Conservation (phyloP, 202 grass and related monocot genomes). For the Dendrocalamus latiflorus region DNA sequence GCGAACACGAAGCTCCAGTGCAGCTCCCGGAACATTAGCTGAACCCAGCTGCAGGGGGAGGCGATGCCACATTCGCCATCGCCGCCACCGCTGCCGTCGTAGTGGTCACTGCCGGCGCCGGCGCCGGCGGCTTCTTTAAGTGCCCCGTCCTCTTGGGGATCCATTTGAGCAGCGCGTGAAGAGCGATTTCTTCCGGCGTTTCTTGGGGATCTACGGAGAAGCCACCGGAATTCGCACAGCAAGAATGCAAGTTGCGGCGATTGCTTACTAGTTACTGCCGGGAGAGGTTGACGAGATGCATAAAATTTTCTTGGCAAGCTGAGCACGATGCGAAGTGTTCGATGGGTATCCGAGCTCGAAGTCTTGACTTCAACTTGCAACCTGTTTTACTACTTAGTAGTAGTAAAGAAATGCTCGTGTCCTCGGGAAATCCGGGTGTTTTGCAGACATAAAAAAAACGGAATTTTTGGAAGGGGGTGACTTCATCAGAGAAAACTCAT, state of each 20-base stretch:
- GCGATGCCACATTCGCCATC: neutral
- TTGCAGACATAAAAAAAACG: neutral
- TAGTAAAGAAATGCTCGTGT: too few relatives aligned
- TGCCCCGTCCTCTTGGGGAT: neutral
- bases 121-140: slow-evolving; percentile 4
- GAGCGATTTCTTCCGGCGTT: neutral
- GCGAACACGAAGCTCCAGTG: slow-evolving; percentile 80
- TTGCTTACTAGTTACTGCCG: neutral
- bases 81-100: neutral
- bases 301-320: neutral
- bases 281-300: neutral
- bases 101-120: neutral
- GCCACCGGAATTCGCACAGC: neutral
- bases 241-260: slow-evolving; percentile 4
- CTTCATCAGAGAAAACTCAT: neutral
- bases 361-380: neutral
- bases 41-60: slow-evolving; percentile 36
- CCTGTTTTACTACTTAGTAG: neutral
- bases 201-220: slow-evolving; percentile 4
- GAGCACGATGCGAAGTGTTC: neutral
- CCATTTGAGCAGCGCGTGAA: neutral
- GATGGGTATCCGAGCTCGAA: neutral
- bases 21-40: slow-evolving; percentile 44
- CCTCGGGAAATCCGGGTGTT: neutral
- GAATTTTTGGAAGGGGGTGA: neutral